Conservation (phyloP, 2,329 filamentous ascomycete genomes). For the Tolypocladium pustulatum region DNA sequence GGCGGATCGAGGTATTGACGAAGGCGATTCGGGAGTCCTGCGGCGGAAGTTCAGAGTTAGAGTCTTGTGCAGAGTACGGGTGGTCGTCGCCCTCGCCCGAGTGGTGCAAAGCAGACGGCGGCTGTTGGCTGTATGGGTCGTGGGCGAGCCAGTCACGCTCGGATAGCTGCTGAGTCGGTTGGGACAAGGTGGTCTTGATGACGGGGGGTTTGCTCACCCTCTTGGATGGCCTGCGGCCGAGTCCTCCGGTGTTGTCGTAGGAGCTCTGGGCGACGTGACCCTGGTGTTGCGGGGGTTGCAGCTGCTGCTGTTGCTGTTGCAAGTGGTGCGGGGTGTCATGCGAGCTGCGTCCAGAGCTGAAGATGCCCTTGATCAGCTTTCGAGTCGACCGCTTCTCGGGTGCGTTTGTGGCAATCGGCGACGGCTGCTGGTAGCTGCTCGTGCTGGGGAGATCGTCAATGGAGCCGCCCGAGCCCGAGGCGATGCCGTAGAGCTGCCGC, state of each 20-base stretch:
- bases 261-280: conserved; percentile 17
- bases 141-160: conserved; percentile 11
- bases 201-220: conserved; percentile 38
- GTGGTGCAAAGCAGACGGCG: conserved; percentile 31
- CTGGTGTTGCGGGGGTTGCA: conserved; percentile 4
- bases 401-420: conserved; percentile 13
- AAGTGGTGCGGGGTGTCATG: conserved; percentile 13
- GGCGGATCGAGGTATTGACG: conserved; percentile 32
- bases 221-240: conserved; percentile 47
- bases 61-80: conserved; percentile 22
- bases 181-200: conserved; percentile 29
- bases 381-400: conserved; percentile 40
- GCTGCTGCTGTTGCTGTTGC: conserved; percentile 9
- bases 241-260: conserved; percentile 38
- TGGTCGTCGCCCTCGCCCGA: conserved; percentile 29
- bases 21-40: conserved; percentile 27
- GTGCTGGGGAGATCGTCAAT: conserved; percentile 13
- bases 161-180: conserved; percentile 5
- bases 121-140: conserved; percentile 9
- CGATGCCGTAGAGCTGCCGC: conserved; percentile 19
- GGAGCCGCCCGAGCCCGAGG: conserved; percentile 8
- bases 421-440: conserved; percentile 20
- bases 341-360: conserved; percentile 24
- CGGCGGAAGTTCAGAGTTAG: conserved; percentile 27
- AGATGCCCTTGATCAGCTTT: conserved; percentile 44